Evolutionary conservation across 352 stramenopile species (phyloP), one percentile per base, ranked within the genome.

Genomic region (Peronosclerospora sorghi): DNA sequence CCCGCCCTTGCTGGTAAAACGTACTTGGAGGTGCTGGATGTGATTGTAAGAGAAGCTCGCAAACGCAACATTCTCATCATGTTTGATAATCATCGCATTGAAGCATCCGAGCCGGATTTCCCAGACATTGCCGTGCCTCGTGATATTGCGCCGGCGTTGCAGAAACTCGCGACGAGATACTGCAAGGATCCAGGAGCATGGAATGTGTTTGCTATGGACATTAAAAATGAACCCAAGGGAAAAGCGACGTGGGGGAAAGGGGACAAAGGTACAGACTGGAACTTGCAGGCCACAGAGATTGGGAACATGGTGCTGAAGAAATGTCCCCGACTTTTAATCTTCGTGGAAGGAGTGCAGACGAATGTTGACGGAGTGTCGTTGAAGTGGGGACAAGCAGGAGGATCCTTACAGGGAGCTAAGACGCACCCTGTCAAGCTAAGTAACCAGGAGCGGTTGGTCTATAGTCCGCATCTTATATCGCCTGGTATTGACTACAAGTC

Each of bases 201-300:
- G 75, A 88, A 88, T 36, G 73, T 88, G 2, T 54, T 88, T 24
- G 75, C 68, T 27, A 61, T 85, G 23, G 73, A 88, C 39, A 65
- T 88, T 49, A 88, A 88, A 53, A 88, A 85, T 56, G 73, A 88
- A 35, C 75, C 75, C 1, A 80, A 83, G 36, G 73, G 73, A 3
- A 77, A 61, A 21, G 68, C 75, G 0, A 73, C 72, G 26, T 88
- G 75, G 75, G 75, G 70, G 4, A 65, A 60, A 47, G 72, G 68
- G 32, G 57, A 81, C 32, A 43, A 54, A 38, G 45, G 58, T 35
- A 85, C 72, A n/a, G 75, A 88, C 59, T 88, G 72, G 73, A 56
- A 65, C 21, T 40, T 84, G 15, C 62, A 69, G 23, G 72, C 75
- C 2, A 56, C 61, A 13, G 69, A 74, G 54, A 82, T 85, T 23